These are phyloP conservation scores for Parastagonospora nodorum DNA, from an alignment of 2,329 filamentous ascomycete genomes.

Conservation along the genomic window DNA sequence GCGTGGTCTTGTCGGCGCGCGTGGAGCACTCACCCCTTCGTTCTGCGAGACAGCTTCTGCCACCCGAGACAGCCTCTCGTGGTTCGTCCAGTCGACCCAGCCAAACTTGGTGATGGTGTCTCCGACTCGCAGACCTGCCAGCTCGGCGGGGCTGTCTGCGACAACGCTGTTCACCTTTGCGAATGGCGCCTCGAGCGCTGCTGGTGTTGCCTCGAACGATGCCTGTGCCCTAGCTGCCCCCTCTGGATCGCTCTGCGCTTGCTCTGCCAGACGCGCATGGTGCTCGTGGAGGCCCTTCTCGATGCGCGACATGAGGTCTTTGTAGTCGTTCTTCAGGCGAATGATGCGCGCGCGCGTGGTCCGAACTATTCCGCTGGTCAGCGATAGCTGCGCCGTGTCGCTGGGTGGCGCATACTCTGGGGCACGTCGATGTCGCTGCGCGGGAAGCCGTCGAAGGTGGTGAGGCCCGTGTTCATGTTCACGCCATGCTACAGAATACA, in stretches of 20 bases:
- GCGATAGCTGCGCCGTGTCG: constrained; percentile 5
- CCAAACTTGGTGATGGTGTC: constrained; percentile 88
- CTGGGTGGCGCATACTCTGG: constrained; percentile 67
- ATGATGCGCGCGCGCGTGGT: constrained; percentile 93
- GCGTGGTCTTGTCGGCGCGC: too few species aligned
- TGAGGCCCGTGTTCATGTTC: constrained; percentile 85
- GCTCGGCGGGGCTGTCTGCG: constrained; percentile 76
- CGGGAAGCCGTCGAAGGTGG: constrained; percentile 89
- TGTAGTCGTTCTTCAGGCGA: constrained; percentile 89
- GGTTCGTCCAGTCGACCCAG: constrained; percentile 79
- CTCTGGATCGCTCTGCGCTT: constrained; percentile 47
- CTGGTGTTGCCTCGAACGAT: constrained; percentile 28
- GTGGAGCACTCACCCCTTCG: constrained; percentile 68
- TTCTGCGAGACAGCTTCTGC: constrained; percentile 89
- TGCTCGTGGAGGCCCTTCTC: constrained; percentile 88
- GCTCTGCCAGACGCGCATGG: constrained; percentile 71
- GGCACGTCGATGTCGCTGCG: constrained; percentile 92
- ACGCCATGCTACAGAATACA: constrained; percentile 75
- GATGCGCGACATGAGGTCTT: constrained; percentile 79
- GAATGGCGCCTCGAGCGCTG: constrained; percentile 68
- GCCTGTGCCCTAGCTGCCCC: constrained; percentile 21
- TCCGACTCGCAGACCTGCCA: constrained; percentile 78
- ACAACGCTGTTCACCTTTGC: constrained; percentile 88
- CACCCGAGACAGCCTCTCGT: constrained; percentile 83
- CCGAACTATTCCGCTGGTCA: constrained; percentile 67